Percentiles rank a stretch among this genome's conserved stretches.
phyloP scores from a whole-genome alignment of 2,329 filamentous ascomycete genomes.

The Tricladium varicosporioides region DNA sequence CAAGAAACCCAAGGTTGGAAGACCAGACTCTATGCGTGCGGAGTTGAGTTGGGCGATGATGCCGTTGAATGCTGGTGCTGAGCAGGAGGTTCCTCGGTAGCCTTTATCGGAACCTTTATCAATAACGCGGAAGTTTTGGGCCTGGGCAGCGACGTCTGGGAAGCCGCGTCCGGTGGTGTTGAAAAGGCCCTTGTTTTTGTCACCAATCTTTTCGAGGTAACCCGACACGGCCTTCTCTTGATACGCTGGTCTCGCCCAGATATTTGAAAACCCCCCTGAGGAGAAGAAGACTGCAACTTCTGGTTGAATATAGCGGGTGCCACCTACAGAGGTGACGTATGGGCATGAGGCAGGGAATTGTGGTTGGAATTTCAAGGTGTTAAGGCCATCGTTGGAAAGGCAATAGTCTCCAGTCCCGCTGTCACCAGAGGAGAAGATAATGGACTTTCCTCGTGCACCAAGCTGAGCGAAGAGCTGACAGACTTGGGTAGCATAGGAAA shows the following conservation, averaged over 20 bases:
- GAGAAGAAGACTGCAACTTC: slow-evolving; percentile 45
- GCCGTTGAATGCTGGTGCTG: slow-evolving; percentile 55
- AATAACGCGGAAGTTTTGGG: slow-evolving; percentile 48
- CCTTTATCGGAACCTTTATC: slow-evolving; percentile 11
- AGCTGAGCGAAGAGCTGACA: slow-evolving; percentile 55
- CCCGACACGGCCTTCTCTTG: slow-evolving; percentile 41
- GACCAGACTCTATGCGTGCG: slow-evolving; percentile 28
- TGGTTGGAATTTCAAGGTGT: slow-evolving; percentile 53
- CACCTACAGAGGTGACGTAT: slow-evolving; percentile 28
- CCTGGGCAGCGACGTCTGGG: slow-evolving; percentile 36
- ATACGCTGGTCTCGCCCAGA: slow-evolving; percentile 46
- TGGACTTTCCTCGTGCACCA: slow-evolving; percentile 51
- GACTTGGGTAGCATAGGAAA: slow-evolving; percentile 49
- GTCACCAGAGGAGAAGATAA: slow-evolving; percentile 54
- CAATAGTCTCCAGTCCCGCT: slow-evolving; percentile 39
- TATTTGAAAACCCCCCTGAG: slow-evolving; percentile 52
- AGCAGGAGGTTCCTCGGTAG: slow-evolving; percentile 40
- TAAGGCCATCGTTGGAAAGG: slow-evolving; percentile 55
- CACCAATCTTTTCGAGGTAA: slow-evolving; percentile 38
- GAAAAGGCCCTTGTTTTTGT: slow-evolving; percentile 37
- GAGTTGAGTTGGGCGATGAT: slow-evolving; percentile 62
- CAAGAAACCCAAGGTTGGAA: slow-evolving; percentile 50
- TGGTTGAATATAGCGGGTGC: slow-evolving; percentile 22
- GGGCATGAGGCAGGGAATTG: slow-evolving; percentile 52
- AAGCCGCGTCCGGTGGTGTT: slow-evolving; percentile 30